A percentile compares a stretch with the other conserved stretches of the same genome.
Conservation (phyloP, 2,329 filamentous ascomycete species). For the Chaetomium strumarium region DNA sequence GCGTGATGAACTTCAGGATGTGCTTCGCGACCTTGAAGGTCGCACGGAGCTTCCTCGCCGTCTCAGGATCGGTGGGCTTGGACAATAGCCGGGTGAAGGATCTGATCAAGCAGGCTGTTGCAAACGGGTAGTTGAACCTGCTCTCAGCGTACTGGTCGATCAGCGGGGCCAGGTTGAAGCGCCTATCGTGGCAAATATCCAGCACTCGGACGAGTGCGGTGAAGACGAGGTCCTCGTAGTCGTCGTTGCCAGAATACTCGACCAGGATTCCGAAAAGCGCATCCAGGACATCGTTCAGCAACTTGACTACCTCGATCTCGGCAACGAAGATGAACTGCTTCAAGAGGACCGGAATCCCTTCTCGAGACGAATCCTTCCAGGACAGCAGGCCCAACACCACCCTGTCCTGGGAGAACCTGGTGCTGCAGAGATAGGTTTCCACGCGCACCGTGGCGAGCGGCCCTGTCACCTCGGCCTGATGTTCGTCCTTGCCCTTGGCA, state of each 20-base stretch:
- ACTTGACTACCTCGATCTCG: constrained; percentile 95
- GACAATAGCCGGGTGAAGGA: constrained; percentile 80
- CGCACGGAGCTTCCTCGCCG: constrained; percentile 75
- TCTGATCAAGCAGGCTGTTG: constrained; percentile 78
- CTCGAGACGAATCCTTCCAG: constrained; percentile 72
- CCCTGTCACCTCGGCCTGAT: constrained; percentile 69
- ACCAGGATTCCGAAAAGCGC: constrained; percentile 86
- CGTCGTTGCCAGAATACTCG: constrained; percentile 83
- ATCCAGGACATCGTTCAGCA: constrained; percentile 83
- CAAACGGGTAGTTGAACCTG: constrained; percentile 88
- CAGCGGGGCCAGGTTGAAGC: constrained; percentile 84
- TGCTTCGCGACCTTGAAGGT: constrained; percentile 94
- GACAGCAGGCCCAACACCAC: constrained; percentile 75
- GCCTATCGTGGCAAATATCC: constrained; percentile 87
- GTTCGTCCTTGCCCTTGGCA: constrained; percentile 58
- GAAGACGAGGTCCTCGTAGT: constrained; percentile 90
- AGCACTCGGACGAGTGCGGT: constrained; percentile 83
- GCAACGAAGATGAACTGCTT: constrained; percentile 87
- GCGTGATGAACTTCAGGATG: constrained; percentile 90
- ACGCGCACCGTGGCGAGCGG: constrained; percentile 73
- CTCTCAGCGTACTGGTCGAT: constrained; percentile 88
- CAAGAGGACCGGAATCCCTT: constrained; percentile 67
- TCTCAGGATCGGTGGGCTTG: constrained; percentile 76
- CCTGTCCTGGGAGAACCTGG: constrained; percentile 87
- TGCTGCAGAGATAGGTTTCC: constrained; percentile 88